phyloP scores from a whole-genome alignment of 192 early-diverging fungal genomes.

The Funneliformis mosseae region DNA sequence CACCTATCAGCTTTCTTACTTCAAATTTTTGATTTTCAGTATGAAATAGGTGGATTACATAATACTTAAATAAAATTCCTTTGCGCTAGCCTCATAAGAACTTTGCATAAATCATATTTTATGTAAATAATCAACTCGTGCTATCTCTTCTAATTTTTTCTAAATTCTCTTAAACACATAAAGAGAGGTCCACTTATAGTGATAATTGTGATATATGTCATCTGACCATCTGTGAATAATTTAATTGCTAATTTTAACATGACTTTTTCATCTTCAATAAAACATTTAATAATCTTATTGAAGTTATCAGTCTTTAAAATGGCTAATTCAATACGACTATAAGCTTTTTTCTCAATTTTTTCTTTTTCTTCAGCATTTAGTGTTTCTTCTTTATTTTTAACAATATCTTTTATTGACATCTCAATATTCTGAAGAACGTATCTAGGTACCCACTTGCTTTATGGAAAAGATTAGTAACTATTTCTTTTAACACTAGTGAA shows the following conservation, averaged over 20 bases:
- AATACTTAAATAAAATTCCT: too few species aligned
- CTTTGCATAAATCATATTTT: too few species aligned
- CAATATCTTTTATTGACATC: background rate
- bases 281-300: background rate
- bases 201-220: background rate
- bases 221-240: background rate
- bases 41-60: too few species aligned
- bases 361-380: background rate
- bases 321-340: background rate
- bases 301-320: background rate
- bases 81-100: too few species aligned
- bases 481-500: background rate
- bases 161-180: too few species aligned
- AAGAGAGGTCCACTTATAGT: too few species aligned
- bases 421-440: background rate
- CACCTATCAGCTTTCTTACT: too few species aligned
- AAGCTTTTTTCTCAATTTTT: background rate
- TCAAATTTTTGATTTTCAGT: too few species aligned
- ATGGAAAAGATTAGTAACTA: background rate
- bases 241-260: background rate
- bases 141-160: too few species aligned
- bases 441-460: slow-evolving; percentile 8
- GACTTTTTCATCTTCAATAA: background rate
- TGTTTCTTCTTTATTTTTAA: background rate
- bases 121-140: too few species aligned